Evolutionary conservation across 805 yeast species (phyloP).

Genomic region (Lachancea nothofagi): DNA sequence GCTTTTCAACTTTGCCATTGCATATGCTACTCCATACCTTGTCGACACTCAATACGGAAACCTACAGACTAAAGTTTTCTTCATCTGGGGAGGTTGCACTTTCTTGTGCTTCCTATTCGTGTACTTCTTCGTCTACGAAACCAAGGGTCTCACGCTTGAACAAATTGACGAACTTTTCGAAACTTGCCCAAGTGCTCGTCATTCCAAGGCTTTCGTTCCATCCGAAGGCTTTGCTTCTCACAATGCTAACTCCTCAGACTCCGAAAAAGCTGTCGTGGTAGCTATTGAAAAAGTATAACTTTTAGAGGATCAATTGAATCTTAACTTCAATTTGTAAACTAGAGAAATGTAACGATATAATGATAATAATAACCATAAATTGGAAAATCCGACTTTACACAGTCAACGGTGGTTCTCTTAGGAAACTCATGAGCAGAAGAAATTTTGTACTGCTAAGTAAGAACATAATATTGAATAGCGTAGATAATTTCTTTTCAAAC

Average conservation of each 20-base stretch:
- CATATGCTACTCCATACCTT: conserved; percentile 69
- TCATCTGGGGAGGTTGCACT: conserved; percentile 59
- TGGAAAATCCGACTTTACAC: not conserved
- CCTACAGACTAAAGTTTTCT: conserved; percentile 61
- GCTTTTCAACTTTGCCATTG: conserved; percentile 61
- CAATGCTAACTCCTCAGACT: conserved; percentile 1
- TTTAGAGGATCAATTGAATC: not conserved
- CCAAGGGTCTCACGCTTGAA: conserved; percentile 75
- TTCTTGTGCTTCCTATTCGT: conserved; percentile 56
- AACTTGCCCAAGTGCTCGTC: conserved; percentile 12
- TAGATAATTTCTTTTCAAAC: too few relatives aligned
- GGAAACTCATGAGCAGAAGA: too few relatives aligned
- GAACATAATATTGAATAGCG: too few relatives aligned
- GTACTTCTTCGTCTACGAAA: conserved; percentile 66
- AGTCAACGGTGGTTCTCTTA: too few relatives aligned
- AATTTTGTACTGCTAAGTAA: too few relatives aligned
- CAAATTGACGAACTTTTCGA: conserved; percentile 54
- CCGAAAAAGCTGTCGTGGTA: conserved; percentile 14
- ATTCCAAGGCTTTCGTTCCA: conserved; percentile 15
- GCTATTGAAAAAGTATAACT: conserved; percentile 12
- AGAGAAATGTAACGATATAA: not conserved
- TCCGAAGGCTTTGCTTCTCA: conserved; percentile 3
- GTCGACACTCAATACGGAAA: conserved; percentile 41
- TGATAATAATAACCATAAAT: too few relatives aligned
- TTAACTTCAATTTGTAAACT: not conserved